phyloP scores from a whole-genome alignment of 257 asterid genomes.

The Petunia axillaris region DNA sequence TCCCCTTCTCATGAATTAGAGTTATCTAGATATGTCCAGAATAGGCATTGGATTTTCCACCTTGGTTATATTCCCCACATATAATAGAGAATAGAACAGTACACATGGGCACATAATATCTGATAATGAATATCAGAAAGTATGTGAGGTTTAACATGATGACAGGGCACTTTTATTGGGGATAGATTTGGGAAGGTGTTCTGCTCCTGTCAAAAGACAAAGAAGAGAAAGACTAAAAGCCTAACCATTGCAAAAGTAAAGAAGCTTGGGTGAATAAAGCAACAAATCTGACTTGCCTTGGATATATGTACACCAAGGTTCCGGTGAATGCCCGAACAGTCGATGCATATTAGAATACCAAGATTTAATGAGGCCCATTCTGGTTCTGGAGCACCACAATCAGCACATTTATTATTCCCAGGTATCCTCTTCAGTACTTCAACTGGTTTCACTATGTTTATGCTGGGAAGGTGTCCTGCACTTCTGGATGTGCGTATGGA shows the following conservation, averaged over 20 bases:
- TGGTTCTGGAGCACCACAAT: constrained; percentile 92
- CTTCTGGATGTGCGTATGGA: constrained; percentile 64
- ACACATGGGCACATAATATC: constrained; percentile 2
- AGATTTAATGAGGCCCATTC: constrained; percentile 97
- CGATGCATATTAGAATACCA: constrained; percentile 83
- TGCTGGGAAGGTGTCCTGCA: constrained; percentile 41
- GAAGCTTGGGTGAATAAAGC: constrained; percentile 20
- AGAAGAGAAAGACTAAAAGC: neutral
- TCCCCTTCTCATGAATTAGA: neutral
- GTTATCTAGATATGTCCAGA: neutral
- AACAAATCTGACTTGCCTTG: constrained; percentile 58
- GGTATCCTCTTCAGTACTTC: constrained; percentile 69
- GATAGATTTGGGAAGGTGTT: neutral
- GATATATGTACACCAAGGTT: constrained; percentile 94
- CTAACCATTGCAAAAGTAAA: neutral
- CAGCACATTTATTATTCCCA: constrained; percentile 93
- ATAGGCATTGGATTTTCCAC: neutral
- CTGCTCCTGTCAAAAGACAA: neutral
- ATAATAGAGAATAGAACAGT: neutral
- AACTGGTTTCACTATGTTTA: constrained; percentile 56
- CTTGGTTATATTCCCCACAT: neutral
- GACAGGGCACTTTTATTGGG: neutral
- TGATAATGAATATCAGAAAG: constrained; percentile 3
- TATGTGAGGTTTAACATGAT: neutral
- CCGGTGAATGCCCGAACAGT: constrained; percentile 92